phyloP scores from a whole-genome alignment of 2,329 filamentous ascomycete genomes.

The Trichoderma polysporum region DNA sequence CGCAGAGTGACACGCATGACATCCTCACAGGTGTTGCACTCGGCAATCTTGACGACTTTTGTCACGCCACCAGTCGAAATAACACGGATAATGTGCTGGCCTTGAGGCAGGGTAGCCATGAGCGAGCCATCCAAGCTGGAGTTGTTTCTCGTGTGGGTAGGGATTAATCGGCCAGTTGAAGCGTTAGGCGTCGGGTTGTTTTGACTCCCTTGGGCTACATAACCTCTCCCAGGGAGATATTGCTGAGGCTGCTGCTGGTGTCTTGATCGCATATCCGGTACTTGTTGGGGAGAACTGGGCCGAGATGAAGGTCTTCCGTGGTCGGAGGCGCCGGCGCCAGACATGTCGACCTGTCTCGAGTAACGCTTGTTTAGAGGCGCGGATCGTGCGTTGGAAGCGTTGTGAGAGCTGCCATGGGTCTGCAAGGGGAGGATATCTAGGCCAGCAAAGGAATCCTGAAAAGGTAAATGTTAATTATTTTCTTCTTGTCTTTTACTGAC shows the following conservation, averaged over 20 bases:
- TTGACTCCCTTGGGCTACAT: conserved; percentile 45
- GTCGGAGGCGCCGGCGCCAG: conserved; percentile 30
- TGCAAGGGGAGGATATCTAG: conserved; percentile 64
- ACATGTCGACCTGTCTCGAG: conserved; percentile 59
- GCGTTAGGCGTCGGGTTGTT: conserved; percentile 65
- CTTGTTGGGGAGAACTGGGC: conserved; percentile 32
- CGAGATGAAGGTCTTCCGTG: conserved; percentile 44
- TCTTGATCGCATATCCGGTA: conserved; percentile 25
- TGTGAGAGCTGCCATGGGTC: conserved; percentile 45
- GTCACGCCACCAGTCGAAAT: conserved; percentile 90
- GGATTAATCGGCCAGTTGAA: conserved; percentile 61
- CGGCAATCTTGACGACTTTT: conserved; percentile 90
- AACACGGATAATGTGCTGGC: conserved; percentile 87
- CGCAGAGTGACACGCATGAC: conserved; percentile 85
- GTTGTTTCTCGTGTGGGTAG: conserved; percentile 72
- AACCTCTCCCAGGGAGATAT: conserved; percentile 54
- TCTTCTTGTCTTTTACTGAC: neutral
- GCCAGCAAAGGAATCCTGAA: conserved; percentile 77
- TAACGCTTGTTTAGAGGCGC: conserved; percentile 58
- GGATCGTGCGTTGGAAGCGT: conserved; percentile 58
- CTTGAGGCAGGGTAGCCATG: conserved; percentile 79
- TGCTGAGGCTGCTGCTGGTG: conserved; percentile 43
- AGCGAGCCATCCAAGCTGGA: conserved; percentile 83
- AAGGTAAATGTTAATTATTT: neutral
- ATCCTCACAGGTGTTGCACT: conserved; percentile 88